phyloP scores from a whole-genome alignment of 2,329 filamentous ascomycete genomes.

The Dothideomycetes sp. region DNA sequence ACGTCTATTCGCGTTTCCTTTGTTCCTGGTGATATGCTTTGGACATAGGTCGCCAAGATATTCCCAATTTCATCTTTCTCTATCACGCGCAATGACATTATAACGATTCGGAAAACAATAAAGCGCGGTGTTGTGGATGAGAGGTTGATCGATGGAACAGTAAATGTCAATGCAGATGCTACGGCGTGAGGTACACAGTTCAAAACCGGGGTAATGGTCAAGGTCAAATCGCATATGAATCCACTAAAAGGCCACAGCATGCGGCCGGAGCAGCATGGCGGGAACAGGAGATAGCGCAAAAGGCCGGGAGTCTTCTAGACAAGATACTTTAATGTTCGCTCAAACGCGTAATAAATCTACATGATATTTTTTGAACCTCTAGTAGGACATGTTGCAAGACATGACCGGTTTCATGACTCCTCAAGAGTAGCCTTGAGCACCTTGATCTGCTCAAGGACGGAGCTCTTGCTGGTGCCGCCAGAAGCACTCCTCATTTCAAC shows the following conservation, averaged over 20 bases:
- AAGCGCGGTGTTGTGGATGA: background rate
- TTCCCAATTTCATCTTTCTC: slow-evolving; percentile 41
- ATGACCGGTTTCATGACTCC: slow-evolving; percentile 8
- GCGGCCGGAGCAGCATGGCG: too few species aligned
- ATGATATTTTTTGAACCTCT: too few species aligned
- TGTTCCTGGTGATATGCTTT: slow-evolving; percentile 21
- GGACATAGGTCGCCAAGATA: slow-evolving; percentile 38
- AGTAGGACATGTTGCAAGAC: too few species aligned
- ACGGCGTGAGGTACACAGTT: background rate
- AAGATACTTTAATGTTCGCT: too few species aligned
- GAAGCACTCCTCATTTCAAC: slow-evolving; percentile 69
- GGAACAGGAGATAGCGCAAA: too few species aligned
- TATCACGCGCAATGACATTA: slow-evolving; percentile 12
- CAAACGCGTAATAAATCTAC: too few species aligned
- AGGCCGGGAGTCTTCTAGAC: too few species aligned
- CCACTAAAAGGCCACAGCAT: too few species aligned
- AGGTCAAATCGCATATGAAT: too few species aligned
- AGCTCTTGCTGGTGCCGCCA: slow-evolving; percentile 65
- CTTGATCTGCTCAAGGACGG: slow-evolving; percentile 54
- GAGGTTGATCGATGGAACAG: too few species aligned
- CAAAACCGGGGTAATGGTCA: background rate
- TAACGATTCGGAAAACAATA: too few species aligned
- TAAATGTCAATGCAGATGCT: background rate
- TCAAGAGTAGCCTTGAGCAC: slow-evolving; percentile 34
- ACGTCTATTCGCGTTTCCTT: slow-evolving; percentile 9